Evolutionary conservation across 306 rosid genomes (phyloP).

Genomic region (Lathyrus oleraceus): DNA sequence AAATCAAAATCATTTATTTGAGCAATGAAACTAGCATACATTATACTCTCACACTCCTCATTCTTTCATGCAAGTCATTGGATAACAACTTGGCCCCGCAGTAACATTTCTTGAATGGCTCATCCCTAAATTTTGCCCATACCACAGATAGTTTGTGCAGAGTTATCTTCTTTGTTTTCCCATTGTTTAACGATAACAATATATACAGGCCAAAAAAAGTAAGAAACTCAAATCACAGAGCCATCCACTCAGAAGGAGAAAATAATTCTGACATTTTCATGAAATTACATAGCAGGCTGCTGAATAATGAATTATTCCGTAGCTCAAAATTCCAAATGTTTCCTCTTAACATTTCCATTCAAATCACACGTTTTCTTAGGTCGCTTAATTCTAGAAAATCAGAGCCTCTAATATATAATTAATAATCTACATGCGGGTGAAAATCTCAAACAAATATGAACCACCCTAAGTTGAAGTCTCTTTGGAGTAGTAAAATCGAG

Average conservation of each 20-base stretch:
- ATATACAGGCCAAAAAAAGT: not conserved
- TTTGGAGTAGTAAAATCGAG: not conserved
- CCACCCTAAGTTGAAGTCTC: slow-evolving; percentile 16
- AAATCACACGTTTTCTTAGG: not conserved
- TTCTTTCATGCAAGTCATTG: not conserved
- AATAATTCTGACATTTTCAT: slow-evolving; percentile 2
- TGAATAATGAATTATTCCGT: not conserved
- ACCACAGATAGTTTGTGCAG: not conserved
- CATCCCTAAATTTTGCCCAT: not conserved
- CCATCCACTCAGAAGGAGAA: not conserved
- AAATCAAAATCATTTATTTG: slow-evolving; percentile 16
- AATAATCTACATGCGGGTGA: not conserved
- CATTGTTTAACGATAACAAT: not conserved
- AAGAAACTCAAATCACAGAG: not conserved
- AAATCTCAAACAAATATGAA: slow-evolving; percentile 16
- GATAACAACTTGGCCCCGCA: not conserved
- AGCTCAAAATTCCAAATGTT: not conserved
- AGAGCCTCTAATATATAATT: not conserved
- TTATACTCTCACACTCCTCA: not conserved
- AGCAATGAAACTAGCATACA: slow-evolving; percentile 4
- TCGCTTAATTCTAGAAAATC: not conserved
- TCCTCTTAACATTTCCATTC: slow-evolving; percentile 6
- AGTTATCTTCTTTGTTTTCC: slow-evolving; percentile 3
- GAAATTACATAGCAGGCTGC: slow-evolving; percentile 8
- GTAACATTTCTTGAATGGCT: not conserved